Evolutionary conservation across 176 grass and related monocot genomes (phyloP), one percentile per base, ranked within the genome.

Genomic region (Guadua angustifolia): DNA sequence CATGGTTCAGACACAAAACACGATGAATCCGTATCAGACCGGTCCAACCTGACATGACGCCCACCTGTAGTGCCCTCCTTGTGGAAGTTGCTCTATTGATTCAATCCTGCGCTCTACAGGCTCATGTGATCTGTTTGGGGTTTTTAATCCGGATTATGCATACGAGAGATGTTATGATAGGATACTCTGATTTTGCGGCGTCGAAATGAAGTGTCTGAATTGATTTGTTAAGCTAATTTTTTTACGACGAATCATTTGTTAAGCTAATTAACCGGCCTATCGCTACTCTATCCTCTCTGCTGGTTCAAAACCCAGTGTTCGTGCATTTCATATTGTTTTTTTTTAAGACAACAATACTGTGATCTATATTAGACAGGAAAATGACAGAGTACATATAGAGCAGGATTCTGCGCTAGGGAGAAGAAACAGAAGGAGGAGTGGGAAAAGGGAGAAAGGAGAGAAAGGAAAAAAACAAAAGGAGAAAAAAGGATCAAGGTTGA

Each of bases 321-420:
- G 19, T 76, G 51, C 73, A 82, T 59, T 77, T 43, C n/a, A 61
- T 7, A 21, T 39, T 67, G 12, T 72, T n/a, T n/a, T n/a, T n/a
- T n/a, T n/a, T n/a, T n/a, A n/a, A n/a, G n/a, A n/a, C n/a, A n/a
- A n/a, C n/a, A n/a, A n/a, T n/a, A n/a, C n/a, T n/a, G n/a, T n/a
- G n/a, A n/a, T n/a, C n/a, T n/a, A n/a, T n/a, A n/a, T n/a, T n/a
- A n/a, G n/a, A n/a, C n/a, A n/a, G n/a, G n/a, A n/a, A n/a, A n/a
- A n/a, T n/a, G n/a, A n/a, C n/a, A n/a, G n/a, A n/a, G n/a, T n/a
- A n/a, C n/a, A n/a, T n/a, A n/a, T n/a, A n/a, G n/a, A n/a, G n/a
- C n/a, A n/a, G n/a, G n/a, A n/a, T n/a, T n/a, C n/a, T n/a, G n/a
- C n/a, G n/a, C n/a, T n/a, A n/a, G n/a, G n/a, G n/a, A n/a, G n/a